phyloP scores from a whole-genome alignment of 2,329 filamentous ascomycete species.

The Fusarium coffeatum region DNA sequence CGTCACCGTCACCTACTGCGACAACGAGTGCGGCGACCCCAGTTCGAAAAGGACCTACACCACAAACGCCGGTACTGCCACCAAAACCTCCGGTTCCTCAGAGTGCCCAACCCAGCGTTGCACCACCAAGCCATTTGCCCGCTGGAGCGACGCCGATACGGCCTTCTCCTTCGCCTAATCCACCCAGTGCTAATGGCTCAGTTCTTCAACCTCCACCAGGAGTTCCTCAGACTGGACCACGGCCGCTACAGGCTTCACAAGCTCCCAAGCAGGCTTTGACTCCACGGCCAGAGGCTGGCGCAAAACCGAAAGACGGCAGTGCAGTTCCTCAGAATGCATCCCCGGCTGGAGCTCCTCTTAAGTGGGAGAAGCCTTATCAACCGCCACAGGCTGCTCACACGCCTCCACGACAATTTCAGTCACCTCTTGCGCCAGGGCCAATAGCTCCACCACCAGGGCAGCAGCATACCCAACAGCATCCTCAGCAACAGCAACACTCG shows the following conservation, averaged over 20 bases:
- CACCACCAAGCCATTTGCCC: constrained; percentile 47
- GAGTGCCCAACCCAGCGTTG: constrained; percentile 42
- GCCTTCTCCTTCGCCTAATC: constrained; percentile 49
- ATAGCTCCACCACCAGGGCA: constrained; percentile 37
- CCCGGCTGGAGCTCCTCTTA: constrained; percentile 47
- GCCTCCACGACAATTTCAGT: constrained; percentile 44
- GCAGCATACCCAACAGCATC: constrained; percentile 39
- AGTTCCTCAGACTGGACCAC: constrained; percentile 48
- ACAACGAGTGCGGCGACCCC: constrained; percentile 35
- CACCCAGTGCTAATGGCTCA: constrained; percentile 45
- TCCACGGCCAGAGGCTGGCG: constrained; percentile 50
- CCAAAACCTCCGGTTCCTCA: constrained; percentile 49
- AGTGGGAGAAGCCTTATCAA: constrained; percentile 58
- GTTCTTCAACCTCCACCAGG: constrained; percentile 55
- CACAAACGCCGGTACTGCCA: constrained; percentile 52
- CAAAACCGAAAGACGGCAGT: constrained; percentile 48
- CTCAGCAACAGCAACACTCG: constrained; percentile 30
- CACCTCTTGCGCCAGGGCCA: constrained; percentile 40
- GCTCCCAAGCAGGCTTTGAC: constrained; percentile 49
- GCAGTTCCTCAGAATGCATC: constrained; percentile 39
- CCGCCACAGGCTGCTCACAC: constrained; percentile 47
- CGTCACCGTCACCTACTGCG: constrained; percentile 41
- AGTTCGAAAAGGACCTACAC: constrained; percentile 46
- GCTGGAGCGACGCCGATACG: constrained; percentile 46
- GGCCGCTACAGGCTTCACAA: constrained; percentile 50